Evolutionary conservation across 2,329 filamentous ascomycete species (phyloP), one percentile per base, ranked within the genome.

Genomic region (Talaromyces albobiverticillius): DNA sequence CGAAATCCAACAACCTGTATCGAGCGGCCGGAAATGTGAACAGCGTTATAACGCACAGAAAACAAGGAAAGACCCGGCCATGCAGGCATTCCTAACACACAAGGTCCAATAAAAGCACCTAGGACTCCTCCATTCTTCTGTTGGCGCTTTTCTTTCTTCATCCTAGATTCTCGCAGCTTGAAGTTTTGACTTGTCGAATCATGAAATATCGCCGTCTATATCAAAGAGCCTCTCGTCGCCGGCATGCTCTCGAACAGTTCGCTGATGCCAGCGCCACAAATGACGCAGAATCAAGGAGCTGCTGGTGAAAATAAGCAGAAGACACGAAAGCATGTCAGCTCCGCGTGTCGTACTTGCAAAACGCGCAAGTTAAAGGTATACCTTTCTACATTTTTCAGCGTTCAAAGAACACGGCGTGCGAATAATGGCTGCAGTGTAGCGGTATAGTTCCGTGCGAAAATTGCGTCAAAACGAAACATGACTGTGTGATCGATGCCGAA

Each of bases 401-500:
- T 9, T 40, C 14, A 14, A 22, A 20, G 29, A 10, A 29, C n/a
- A 31, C 23, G 10, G 29, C 20, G 34, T 31, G 18, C 31, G 26
- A 16, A 51, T 36, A 36, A 40, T 14, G 31, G 34, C 40, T 38
- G 29, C 26, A 55, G 53, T 55, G 53, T 47, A 55, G 53, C 31
- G 53, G 53, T 26, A 40, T 43, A 8, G 32, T 47, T 2, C 53
- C 47, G 10, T 55, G 53, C 42, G 48, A 46, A 40, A 51, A 36
- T n/a, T 55, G 53, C 22, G 29, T 51, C n/a, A 55, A 23, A 23
- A 46, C 40, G 40, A 51, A 51, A 16, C 26, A 40, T 16, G 53
- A 55, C 46, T 55, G 53, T 25, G 43, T 55, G n/a, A 51, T 55
- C 47, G 53, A 55, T 43, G 34, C 43, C 42, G 42, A 55, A 29